Evolutionary conservation across 2,329 filamentous ascomycete species (phyloP).

Genomic region (Cryphonectria parasitica): DNA sequence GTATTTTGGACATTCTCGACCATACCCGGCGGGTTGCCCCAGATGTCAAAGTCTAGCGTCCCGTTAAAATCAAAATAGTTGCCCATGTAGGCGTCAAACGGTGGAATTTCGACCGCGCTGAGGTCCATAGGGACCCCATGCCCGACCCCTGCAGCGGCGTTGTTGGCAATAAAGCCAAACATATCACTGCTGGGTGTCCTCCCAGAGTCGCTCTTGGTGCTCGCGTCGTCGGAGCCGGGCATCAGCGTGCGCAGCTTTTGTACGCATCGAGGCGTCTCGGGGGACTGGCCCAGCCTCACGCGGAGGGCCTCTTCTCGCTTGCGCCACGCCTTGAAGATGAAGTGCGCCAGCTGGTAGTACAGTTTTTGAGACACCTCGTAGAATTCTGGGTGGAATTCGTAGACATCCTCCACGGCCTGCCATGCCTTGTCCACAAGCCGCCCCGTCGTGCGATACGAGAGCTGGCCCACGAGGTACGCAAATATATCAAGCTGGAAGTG

Average conservation of each 20-base stretch:
- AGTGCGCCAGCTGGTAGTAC: constrained; percentile 50
- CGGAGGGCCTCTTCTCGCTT: constrained; percentile 49
- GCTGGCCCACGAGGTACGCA: constrained; percentile 57
- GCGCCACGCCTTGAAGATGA: constrained; percentile 57
- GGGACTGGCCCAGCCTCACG: constrained; percentile 38
- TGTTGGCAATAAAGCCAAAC: constrained; percentile 1
- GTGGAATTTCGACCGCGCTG: constrained; percentile 31
- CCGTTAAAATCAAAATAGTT: constrained; percentile 48
- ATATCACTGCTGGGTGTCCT: constrained; percentile 27
- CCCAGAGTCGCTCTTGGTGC: constrained; percentile 35
- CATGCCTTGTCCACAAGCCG: constrained; percentile 58
- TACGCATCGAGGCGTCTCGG: constrained; percentile 52
- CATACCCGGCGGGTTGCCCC: constrained; percentile 35
- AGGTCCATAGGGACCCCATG: constrained; percentile 15
- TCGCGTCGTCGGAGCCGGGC: constrained; percentile 41
- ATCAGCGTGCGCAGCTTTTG: constrained; percentile 48
- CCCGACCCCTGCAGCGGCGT: not conserved
- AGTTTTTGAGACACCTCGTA: constrained; percentile 50
- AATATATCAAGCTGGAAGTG: constrained; percentile 63
- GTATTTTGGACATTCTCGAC: not conserved
- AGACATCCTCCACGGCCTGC: constrained; percentile 51
- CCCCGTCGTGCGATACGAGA: constrained; percentile 54
- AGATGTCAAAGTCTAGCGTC: constrained; percentile 52
- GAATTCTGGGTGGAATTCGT: constrained; percentile 54
- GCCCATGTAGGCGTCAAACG: constrained; percentile 49